phyloP scores from a whole-genome alignment of 2,329 filamentous ascomycete species.

The Purpureocillium takamizusanense region DNA sequence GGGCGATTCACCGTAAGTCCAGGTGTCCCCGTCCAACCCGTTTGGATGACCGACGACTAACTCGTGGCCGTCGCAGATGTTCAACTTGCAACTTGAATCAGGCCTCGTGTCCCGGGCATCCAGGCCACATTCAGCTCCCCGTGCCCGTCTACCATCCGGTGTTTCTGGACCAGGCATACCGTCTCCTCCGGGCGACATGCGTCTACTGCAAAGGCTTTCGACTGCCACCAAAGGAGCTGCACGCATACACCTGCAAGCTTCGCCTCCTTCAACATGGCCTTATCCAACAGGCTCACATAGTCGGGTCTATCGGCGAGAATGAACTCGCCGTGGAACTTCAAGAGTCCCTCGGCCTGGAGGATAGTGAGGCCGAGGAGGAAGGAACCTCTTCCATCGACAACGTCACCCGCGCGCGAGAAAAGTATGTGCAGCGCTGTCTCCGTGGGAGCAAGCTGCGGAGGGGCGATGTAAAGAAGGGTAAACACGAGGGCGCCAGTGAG shows the following conservation, averaged over 20 bases:
- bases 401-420: constrained; percentile 42
- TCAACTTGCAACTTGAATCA: constrained; percentile 83
- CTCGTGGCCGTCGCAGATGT: constrained; percentile 48
- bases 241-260: constrained; percentile 75
- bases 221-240: constrained; percentile 65
- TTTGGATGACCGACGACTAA: not conserved
- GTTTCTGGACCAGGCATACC: constrained; percentile 86
- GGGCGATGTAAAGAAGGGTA: constrained; percentile 48
- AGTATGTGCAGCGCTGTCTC: constrained; percentile 67
- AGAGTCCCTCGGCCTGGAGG: constrained; percentile 30
- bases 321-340: constrained; percentile 25
- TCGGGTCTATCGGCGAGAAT: constrained; percentile 42
- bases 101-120: constrained; percentile 80
- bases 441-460: constrained; percentile 43
- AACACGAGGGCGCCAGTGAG: constrained; percentile 77
- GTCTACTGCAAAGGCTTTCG: constrained; percentile 84
- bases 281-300: constrained; percentile 54
- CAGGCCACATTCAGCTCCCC: constrained; percentile 90
- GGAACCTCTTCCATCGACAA: constrained; percentile 38
- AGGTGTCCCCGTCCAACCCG: not conserved
- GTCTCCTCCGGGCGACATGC: constrained; percentile 79
- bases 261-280: constrained; percentile 79
- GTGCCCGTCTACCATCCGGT: constrained; percentile 93
- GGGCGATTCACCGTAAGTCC: constrained; percentile 64
- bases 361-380: constrained; percentile 57